phyloP scores from a whole-genome alignment of 2,329 filamentous ascomycete genomes.

The Fusarium nelsonii region DNA sequence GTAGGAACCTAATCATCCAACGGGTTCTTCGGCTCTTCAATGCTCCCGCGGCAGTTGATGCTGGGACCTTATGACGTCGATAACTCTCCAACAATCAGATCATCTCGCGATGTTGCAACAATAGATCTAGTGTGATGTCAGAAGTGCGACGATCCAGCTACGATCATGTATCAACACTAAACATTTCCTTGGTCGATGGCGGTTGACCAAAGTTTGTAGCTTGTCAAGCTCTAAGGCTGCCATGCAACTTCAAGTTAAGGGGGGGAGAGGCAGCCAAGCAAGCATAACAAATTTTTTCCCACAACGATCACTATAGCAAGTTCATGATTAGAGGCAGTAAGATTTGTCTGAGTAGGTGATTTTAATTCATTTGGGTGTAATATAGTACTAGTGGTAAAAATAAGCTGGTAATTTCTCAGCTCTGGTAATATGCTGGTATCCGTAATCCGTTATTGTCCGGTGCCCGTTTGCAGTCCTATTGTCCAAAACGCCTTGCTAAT shows the following conservation, averaged over 20 bases:
- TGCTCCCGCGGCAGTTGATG: conserved; percentile 16
- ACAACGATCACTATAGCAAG: conserved; percentile 13
- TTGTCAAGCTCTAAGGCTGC: not conserved
- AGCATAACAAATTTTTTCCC: conserved; percentile 11
- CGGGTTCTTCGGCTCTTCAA: conserved; percentile 18
- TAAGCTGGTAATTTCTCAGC: conserved; percentile 30
- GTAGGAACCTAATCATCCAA: not conserved
- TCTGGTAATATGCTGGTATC: conserved; percentile 30
- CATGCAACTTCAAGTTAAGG: conserved; percentile 9
- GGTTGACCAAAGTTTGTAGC: not conserved
- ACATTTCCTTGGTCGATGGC: conserved; percentile 4
- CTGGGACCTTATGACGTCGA: conserved; percentile 29
- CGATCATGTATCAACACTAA: not conserved
- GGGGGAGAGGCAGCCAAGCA: not conserved
- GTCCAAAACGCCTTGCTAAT: conserved; percentile 41
- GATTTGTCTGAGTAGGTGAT: conserved; percentile 14
- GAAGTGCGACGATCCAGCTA: conserved; percentile 13
- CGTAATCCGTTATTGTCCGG: conserved; percentile 30
- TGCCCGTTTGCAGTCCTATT: conserved; percentile 17
- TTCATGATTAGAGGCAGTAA: not conserved
- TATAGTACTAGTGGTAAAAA: conserved; percentile 25
- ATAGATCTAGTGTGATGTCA: conserved; percentile 31
- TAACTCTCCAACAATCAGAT: conserved; percentile 1
- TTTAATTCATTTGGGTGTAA: conserved; percentile 19
- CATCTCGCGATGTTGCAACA: conserved; percentile 8